Conservation (phyloP, 1,139 yeast species). For the Pichia kudriavzevii region DNA sequence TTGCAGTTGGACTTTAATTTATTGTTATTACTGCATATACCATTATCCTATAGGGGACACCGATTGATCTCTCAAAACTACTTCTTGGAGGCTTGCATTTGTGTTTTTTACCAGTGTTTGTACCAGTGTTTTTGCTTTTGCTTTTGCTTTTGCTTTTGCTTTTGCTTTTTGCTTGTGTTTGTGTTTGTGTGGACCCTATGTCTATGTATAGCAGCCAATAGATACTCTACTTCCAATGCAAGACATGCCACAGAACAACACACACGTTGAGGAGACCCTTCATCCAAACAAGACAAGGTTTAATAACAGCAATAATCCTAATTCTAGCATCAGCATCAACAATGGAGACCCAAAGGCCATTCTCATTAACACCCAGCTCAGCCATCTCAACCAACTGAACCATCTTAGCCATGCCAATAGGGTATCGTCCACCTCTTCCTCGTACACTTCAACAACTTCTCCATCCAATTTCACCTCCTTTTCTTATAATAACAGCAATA, state of each 20-base stretch:
- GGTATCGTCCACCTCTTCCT: slow-evolving; percentile 17
- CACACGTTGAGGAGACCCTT: background rate
- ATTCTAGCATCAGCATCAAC: slow-evolving; percentile 5
- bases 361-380: slow-evolving; percentile 3
- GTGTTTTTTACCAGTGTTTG: too few species aligned
- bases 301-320: slow-evolving; percentile 2
- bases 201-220: too few species aligned
- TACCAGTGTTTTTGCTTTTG: too few species aligned
- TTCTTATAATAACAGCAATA: slow-evolving; percentile 22
- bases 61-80: too few species aligned
- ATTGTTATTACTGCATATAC: too few species aligned
- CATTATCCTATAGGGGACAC: too few species aligned
- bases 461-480: slow-evolving; percentile 26
- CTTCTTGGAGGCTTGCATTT: too few species aligned
- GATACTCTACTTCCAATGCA: too few species aligned
- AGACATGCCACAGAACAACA: slow-evolving; percentile 10
- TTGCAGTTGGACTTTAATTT: too few species aligned
- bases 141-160: too few species aligned
- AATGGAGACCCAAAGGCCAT: slow-evolving; percentile 2
- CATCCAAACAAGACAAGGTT: slow-evolving; percentile 9
- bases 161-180: too few species aligned
- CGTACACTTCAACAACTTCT: slow-evolving; percentile 27
- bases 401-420: slow-evolving; percentile 14
- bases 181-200: too few species aligned
- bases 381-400: slow-evolving; percentile 4